These are phyloP conservation scores for Stipa capillata DNA, from an alignment of 176 grass and related monocot genomes.

Conservation along the genomic window DNA sequence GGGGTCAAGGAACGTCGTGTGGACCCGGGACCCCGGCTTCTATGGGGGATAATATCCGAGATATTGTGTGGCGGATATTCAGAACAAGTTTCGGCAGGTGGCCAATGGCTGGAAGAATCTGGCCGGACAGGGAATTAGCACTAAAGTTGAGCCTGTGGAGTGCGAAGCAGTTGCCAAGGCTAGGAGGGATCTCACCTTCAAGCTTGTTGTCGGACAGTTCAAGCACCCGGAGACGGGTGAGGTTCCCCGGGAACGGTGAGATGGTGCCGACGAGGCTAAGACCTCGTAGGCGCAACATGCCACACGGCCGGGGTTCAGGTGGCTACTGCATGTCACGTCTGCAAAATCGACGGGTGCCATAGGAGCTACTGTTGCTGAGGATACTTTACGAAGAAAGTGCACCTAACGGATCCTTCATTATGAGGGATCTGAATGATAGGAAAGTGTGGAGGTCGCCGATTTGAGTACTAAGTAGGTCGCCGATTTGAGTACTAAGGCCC, in stretches of 20 bases:
- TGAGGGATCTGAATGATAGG: background rate
- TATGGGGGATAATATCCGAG: background rate
- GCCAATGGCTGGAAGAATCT: background rate
- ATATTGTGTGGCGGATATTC: background rate
- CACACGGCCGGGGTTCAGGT: no score
- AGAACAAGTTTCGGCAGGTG: background rate
- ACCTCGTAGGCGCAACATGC: background rate
- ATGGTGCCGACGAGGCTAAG: background rate
- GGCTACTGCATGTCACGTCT: background rate
- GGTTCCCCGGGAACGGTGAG: background rate
- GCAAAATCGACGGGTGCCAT: background rate
- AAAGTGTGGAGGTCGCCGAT: background rate
- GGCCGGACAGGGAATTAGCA: background rate
- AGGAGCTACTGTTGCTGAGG: background rate
- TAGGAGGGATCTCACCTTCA: background rate
- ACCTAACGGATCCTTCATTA: background rate
- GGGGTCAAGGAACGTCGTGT: no score
- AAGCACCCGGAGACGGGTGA: background rate
- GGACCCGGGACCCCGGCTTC: no score
- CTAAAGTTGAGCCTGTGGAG: background rate
- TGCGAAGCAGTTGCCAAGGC: background rate
- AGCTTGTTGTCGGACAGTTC: background rate
- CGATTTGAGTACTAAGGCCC: no score
- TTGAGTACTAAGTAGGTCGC: no score
- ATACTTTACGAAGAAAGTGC: background rate